phyloP scores from a whole-genome alignment of 179 eudicot species.

The Spergularia azorica region DNA sequence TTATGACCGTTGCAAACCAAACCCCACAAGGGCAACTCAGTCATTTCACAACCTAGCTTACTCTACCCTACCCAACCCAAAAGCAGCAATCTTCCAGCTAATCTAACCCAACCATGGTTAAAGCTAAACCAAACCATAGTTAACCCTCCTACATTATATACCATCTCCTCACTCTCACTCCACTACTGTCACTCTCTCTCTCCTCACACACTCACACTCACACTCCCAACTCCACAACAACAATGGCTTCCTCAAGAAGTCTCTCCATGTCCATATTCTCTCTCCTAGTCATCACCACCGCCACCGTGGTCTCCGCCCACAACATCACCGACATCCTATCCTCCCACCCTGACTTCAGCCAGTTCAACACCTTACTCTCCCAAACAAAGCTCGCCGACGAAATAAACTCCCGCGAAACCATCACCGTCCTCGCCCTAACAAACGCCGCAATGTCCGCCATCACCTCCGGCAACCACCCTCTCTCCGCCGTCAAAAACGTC shows the following conservation, averaged over 20 bases:
- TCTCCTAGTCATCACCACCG: conserved; percentile 26
- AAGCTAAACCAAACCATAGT: conserved; percentile 10
- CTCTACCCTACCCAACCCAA: background rate
- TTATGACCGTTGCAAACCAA: conserved; percentile 15
- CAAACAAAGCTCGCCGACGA: conserved; percentile 78
- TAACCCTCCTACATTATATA: background rate
- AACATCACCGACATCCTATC: conserved; percentile 75
- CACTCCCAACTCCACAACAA: background rate
- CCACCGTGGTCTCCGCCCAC: conserved; percentile 38
- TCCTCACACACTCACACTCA: background rate
- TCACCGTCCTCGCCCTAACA: conserved; percentile 66
- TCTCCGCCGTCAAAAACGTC: conserved; percentile 54
- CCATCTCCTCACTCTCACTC: conserved; percentile 7
- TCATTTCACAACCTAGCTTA: background rate
- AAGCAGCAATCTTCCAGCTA: background rate
- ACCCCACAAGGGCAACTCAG: conserved; percentile 2
- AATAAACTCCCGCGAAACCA: conserved; percentile 69
- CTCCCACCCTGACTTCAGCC: conserved; percentile 45
- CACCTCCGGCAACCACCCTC: conserved; percentile 44
- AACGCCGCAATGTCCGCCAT: conserved; percentile 57
- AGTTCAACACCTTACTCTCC: conserved; percentile 54
- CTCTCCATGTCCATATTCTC: conserved; percentile 17
- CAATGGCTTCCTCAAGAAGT: conserved; percentile 36
- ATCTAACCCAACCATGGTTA: background rate
- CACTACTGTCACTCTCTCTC: background rate